Evolutionary conservation across 108 stramenopile genomes (phyloP).

Genomic region (Nitzschia sp.): DNA sequence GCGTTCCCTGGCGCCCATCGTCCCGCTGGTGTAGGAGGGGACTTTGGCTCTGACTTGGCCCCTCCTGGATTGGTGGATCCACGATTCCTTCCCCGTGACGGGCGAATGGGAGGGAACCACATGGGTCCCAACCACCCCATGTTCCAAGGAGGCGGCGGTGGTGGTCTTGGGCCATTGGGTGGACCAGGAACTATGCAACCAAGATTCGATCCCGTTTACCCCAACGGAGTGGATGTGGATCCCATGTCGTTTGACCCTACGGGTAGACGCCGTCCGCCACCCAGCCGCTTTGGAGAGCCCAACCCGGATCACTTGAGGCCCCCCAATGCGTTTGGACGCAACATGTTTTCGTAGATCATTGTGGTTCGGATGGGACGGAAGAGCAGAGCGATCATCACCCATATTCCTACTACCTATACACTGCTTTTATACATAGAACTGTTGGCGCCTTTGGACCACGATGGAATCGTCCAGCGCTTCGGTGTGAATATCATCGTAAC

Average conservation of each 20-base stretch:
- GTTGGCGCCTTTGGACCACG: too few relatives aligned
- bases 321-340: conserved; percentile 47
- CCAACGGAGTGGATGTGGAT: conserved; percentile 60
- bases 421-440: too few relatives aligned
- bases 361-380: too few relatives aligned
- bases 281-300: conserved; percentile 53
- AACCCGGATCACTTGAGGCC: conserved; percentile 81
- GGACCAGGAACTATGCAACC: conserved; percentile 71
- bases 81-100: conserved; percentile 10
- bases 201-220: conserved; percentile 74
- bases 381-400: too few relatives aligned
- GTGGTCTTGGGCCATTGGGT: conserved; percentile 25
- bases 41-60: conserved; percentile 70
- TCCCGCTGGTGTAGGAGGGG: conserved; percentile 30
- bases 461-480: too few relatives aligned
- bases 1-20: conserved; percentile 35
- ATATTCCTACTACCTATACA: too few relatives aligned
- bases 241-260: conserved; percentile 24
- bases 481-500: too few relatives aligned
- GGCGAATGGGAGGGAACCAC: conserved; percentile 56
- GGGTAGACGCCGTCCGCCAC: conserved; percentile 25
- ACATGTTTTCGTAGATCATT: conserved; percentile 58
- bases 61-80: conserved; percentile 59
- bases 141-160: conserved; percentile 45
- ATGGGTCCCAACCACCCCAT: conserved; percentile 85